Percentiles rank a stretch among this genome's conserved stretches.
Conservation (phyloP, 2,329 filamentous ascomycete species). For the Ceratocystis ficicola region DNA sequence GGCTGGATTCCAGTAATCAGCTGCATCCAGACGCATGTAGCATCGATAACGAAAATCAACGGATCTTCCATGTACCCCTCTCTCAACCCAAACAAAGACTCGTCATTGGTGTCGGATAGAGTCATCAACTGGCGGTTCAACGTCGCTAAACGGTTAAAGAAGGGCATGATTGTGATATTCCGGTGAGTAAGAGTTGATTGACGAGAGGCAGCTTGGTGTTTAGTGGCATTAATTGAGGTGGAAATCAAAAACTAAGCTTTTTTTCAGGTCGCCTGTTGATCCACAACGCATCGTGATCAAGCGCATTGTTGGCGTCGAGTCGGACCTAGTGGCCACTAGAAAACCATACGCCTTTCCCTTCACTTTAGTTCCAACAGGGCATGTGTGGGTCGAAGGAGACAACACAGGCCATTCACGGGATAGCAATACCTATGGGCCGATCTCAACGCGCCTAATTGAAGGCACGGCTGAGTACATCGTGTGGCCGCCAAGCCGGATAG, state of each 20-base stretch:
- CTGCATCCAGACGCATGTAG: slow-evolving; percentile 50
- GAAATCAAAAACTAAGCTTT: neutral
- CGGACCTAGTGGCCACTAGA: slow-evolving; percentile 39
- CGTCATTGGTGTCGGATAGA: slow-evolving; percentile 42
- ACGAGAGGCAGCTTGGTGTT: neutral
- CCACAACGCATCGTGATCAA: slow-evolving; percentile 65
- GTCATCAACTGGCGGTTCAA: slow-evolving; percentile 49
- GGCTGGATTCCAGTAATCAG: slow-evolving; percentile 49
- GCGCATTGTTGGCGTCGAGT: slow-evolving; percentile 66
- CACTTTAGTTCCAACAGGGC: slow-evolving; percentile 62
- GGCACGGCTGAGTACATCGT: slow-evolving; percentile 63
- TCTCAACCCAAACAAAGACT: slow-evolving; percentile 54
- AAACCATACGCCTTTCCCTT: slow-evolving; percentile 21
- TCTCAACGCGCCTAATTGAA: slow-evolving; percentile 61
- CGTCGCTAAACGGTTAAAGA: slow-evolving; percentile 44
- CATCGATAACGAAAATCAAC: slow-evolving; percentile 44
- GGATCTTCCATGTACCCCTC: slow-evolving; percentile 67
- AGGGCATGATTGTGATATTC: slow-evolving; percentile 66
- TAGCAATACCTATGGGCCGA: slow-evolving; percentile 82
- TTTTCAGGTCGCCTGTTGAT: slow-evolving; percentile 53
- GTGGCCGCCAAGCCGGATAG: slow-evolving; percentile 51
- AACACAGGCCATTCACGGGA: slow-evolving; percentile 43
- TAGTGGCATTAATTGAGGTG: too few relatives aligned
- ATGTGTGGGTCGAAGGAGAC: slow-evolving; percentile 94
- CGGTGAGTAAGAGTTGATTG: slow-evolving; percentile 35